Evolutionary conservation across 2,329 filamentous ascomycete species (phyloP), one percentile per base, ranked within the genome.

Genomic region (Dactylellina leptospora): DNA sequence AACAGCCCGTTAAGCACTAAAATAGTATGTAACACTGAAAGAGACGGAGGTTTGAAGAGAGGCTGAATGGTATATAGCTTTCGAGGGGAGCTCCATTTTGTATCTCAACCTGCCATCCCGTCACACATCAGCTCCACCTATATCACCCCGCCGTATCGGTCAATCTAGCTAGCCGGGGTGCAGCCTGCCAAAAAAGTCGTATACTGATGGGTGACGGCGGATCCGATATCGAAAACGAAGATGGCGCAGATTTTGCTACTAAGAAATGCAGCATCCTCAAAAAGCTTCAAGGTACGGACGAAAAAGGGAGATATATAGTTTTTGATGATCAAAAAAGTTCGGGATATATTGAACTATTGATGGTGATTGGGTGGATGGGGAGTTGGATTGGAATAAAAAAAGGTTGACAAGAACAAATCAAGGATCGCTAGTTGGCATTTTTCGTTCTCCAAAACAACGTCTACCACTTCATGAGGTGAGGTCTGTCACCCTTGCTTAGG

Each of bases 401-500:
- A 50, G 48, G 54, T 72, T 72, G 55, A 54, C 36, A 54, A 30
- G 48, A 63, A 72, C 53, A 59, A 63, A 40, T 11, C 59, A 63
- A 53, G 38, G 48, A 64, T 72, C 59, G 59, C 68, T 72, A 60
- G 56, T 72, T 59, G 62, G 47, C 55, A 62, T 71, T 71, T 53
- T 51, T n/a, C n/a, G n/a, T n/a, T n/a, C n/a, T 72, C 53, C 64
- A 33, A 44, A 53, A 63, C 38, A 36, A 73, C 61, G 79, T 88
- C 85, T 97, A 99, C 88, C 93, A 99, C 85, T 91, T 91, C 95
- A 99, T 97, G 89, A 96, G 91, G 86, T 99, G 95, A 85, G 95
- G 95, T 90, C 93, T 93, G 88, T 99, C 93, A 81, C 95, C 95
- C 87, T 93, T 97, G 85, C 93, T 91, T 84, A 99, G 89, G 88